Evolutionary conservation across 1,284 basidiomycete species (phyloP), one percentile per base, ranked within the genome.

Genomic region (Pterulicium gracile): DNA sequence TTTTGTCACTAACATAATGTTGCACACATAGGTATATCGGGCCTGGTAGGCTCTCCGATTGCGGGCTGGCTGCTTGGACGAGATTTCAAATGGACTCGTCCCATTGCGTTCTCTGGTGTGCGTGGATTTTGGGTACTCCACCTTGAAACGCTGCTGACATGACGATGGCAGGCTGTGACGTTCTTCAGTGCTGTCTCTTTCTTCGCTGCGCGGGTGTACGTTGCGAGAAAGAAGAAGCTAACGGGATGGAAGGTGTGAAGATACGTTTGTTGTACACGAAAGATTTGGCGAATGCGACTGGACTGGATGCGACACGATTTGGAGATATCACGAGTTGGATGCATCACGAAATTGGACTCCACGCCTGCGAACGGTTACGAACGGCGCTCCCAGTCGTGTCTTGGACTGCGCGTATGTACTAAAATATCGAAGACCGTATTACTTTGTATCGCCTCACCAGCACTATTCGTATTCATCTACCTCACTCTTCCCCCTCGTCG

Each of bases 161-260:
- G n/a, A n/a, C n/a, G 36, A 39, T 39, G 4, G 19, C 36, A 17
- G 36, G 7, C 36, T 17, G n/a, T n/a, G n/a, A n/a, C n/a, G n/a
- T n/a, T 39, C n/a, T 39, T 13, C 36, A 39, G 36, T 18, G 5
- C 7, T 17, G 36, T 17, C 7, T 39, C 36, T 5, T 39, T 39
- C 36, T 18, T 39, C 36, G 19, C 19, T 4, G 36, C 36, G 4
- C 36, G 36, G 15, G n/a, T 39, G 7, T 39, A 39, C 19, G 36
- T 39, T 7, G 36, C 36, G 7, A 7, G 36, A 17, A 39, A 18
- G 36, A 39, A 39, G 36, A 39, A 39, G n/a, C 19, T n/a, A n/a
- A n/a, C n/a, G n/a, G n/a, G 7, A 5, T 39, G 36, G 36, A 39
- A 39, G 36, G 36, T 39, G 36, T 39, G 15, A 39, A 32, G 27